These are phyloP conservation scores for Pythium rhizo-oryzae DNA, from an alignment of 352 stramenopile species.

Conservation along the genomic window DNA sequence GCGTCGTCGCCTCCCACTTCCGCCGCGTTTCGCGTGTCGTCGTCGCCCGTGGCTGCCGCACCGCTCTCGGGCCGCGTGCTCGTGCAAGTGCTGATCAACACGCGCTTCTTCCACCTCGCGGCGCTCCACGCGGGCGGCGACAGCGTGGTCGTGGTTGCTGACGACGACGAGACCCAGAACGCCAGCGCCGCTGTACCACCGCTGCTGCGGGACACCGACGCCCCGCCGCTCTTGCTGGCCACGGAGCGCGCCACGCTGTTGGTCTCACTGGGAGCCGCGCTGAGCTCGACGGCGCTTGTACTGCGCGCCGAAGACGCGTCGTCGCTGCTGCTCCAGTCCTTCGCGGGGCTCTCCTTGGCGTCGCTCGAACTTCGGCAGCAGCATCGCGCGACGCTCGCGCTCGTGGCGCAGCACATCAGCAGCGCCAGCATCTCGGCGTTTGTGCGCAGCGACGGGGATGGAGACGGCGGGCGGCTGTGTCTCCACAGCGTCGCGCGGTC, in stretches of 20 bases:
- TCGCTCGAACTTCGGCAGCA: neutral
- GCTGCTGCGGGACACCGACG: neutral
- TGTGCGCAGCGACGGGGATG: neutral
- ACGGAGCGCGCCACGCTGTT: conserved; percentile 1
- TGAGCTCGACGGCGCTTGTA: neutral
- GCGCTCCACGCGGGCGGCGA: conserved; percentile 1
- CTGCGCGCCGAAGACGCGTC: neutral
- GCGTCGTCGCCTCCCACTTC: neutral
- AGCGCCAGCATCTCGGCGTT: neutral
- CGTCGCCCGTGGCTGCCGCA: neutral
- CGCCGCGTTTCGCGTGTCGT: conserved; percentile 2
- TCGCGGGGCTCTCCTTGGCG: neutral
- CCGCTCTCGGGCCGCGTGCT: conserved; percentile 6
- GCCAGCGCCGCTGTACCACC: neutral
- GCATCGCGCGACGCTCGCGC: conserved; percentile 5
- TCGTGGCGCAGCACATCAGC: neutral
- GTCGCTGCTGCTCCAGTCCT: conserved; percentile 19
- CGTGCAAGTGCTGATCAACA: conserved; percentile 19
- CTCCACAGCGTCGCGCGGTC: conserved; percentile 7
- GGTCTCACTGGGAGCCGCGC: neutral
- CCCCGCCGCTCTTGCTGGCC: neutral
- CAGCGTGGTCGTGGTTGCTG: conserved; percentile 18
- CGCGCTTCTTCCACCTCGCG: neutral
- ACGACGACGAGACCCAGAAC: neutral
- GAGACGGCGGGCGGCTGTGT: conserved; percentile 9